phyloP scores from a whole-genome alignment of 192 early-diverging fungal genomes.

The Thamnidium elegans region DNA sequence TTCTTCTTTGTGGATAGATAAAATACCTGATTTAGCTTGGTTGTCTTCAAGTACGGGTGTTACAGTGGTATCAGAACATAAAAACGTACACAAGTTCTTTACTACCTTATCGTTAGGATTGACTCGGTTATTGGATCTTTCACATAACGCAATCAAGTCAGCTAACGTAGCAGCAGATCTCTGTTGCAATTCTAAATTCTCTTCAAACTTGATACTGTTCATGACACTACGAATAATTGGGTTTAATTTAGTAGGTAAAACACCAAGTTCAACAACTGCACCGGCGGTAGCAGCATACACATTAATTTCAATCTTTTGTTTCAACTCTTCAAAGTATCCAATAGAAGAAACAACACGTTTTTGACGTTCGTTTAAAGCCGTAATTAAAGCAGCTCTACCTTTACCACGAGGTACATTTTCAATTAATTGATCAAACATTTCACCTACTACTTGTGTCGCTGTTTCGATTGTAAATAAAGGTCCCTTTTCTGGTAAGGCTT shows the following conservation, averaged over 20 bases:
- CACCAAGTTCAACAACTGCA: conserved; percentile 75
- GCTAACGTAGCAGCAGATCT: conserved; percentile 52
- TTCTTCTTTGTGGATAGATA: conserved; percentile 50
- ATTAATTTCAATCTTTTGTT: conserved; percentile 62
- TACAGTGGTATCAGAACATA: conserved; percentile 76
- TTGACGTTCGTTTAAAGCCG: conserved; percentile 55
- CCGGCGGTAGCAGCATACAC: conserved; percentile 74
- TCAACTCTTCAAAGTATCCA: conserved; percentile 59
- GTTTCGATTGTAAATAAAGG: conserved; percentile 55
- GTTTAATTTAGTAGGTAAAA: conserved; percentile 79
- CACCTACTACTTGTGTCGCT: conserved; percentile 46
- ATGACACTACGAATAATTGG: conserved; percentile 84
- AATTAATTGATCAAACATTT: conserved; percentile 44
- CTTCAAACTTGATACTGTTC: conserved; percentile 76
- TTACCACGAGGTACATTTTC: conserved; percentile 35
- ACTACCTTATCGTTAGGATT: conserved; percentile 82
- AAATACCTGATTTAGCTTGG: conserved; percentile 43
- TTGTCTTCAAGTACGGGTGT: conserved; percentile 64
- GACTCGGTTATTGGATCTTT: conserved; percentile 38
- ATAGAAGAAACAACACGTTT: conserved; percentile 63
- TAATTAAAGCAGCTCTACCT: conserved; percentile 33
- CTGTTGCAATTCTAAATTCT: conserved; percentile 57
- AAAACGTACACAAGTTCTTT: conserved; percentile 80
- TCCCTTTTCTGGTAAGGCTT: conserved; percentile 24
- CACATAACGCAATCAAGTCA: conserved; percentile 49